A percentile compares a stretch with the other conserved stretches of the same genome.
Conservation (phyloP, 306 rosid species). For the Lablab purpureus region DNA sequence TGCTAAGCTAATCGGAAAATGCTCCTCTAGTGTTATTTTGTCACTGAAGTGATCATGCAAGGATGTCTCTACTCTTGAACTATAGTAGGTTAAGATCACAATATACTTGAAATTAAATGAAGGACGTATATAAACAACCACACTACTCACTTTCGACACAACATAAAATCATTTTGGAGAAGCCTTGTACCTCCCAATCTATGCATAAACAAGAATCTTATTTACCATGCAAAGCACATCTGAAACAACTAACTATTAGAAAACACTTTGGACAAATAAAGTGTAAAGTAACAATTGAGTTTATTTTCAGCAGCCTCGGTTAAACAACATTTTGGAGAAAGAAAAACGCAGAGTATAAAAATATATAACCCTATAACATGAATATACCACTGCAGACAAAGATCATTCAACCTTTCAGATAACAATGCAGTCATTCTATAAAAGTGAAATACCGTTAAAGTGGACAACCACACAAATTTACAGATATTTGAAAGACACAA, state of each 20-base stretch:
- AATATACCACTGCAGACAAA: conserved; percentile 9
- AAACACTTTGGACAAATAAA: background rate
- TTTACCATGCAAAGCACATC: conserved; percentile 15
- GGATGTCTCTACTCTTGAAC: background rate
- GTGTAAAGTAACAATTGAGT: background rate
- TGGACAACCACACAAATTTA: conserved; percentile 7
- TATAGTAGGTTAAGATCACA: background rate
- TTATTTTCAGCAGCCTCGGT: background rate
- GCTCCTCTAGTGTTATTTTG: background rate
- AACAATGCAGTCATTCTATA: conserved; percentile 11
- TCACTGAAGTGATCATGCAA: background rate
- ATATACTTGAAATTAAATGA: background rate
- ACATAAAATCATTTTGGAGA: background rate
- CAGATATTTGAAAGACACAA: conserved; percentile 15
- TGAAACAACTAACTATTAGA: conserved; percentile 33
- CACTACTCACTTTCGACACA: background rate
- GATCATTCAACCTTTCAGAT: conserved; percentile 27
- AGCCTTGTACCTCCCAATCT: conserved; percentile 9
- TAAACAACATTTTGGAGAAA: background rate
- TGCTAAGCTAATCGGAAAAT: conserved; percentile 9
- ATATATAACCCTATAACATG: background rate
- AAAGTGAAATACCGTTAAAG: conserved; percentile 10
- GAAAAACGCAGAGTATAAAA: background rate
- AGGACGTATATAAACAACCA: background rate
- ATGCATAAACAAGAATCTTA: conserved; percentile 25